Percentiles rank a stretch among this genome's conserved stretches.
Conservation (phyloP, 345 rosid genomes). For the Combretum micranthum region DNA sequence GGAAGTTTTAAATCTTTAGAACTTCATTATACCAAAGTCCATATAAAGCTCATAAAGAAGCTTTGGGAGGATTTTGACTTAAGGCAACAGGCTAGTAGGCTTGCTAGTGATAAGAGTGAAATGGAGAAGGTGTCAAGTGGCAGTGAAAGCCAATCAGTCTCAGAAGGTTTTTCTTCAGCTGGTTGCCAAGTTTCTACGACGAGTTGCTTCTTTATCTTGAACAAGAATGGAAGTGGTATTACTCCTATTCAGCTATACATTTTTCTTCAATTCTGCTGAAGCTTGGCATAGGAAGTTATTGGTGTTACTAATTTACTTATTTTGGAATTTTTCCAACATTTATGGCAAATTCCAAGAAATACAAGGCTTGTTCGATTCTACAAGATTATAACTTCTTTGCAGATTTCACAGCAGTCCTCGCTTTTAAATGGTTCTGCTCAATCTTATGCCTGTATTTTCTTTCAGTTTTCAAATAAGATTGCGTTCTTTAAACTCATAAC, state of each 20-base stretch:
- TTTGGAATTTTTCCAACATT: no score
- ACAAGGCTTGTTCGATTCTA: no score
- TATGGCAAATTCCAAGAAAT: no score
- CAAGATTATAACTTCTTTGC: no score
- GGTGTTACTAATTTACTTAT: no score
- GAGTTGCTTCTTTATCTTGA: conserved; percentile 91
- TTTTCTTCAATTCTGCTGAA: not conserved
- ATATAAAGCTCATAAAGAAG: conserved; percentile 71
- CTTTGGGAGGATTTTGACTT: conserved; percentile 92
- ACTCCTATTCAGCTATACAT: not conserved
- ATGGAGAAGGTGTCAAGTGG: conserved; percentile 40
- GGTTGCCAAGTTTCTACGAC: conserved; percentile 95
- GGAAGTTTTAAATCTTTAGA: conserved; percentile 93
- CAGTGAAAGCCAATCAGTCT: conserved; percentile 37
- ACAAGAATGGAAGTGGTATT: conserved; percentile 98
- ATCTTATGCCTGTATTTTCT: no score
- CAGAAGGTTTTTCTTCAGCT: conserved; percentile 47
- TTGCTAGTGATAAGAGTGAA: conserved; percentile 54
- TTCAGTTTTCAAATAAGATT: no score
- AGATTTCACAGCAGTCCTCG: no score
- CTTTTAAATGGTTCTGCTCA: no score
- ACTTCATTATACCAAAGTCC: conserved; percentile 80
- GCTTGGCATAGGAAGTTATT: no score
- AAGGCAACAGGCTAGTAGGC: conserved; percentile 51
- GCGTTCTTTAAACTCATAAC: no score